phyloP scores from a whole-genome alignment of 352 stramenopile species.

The Phytophthora meadii region DNA sequence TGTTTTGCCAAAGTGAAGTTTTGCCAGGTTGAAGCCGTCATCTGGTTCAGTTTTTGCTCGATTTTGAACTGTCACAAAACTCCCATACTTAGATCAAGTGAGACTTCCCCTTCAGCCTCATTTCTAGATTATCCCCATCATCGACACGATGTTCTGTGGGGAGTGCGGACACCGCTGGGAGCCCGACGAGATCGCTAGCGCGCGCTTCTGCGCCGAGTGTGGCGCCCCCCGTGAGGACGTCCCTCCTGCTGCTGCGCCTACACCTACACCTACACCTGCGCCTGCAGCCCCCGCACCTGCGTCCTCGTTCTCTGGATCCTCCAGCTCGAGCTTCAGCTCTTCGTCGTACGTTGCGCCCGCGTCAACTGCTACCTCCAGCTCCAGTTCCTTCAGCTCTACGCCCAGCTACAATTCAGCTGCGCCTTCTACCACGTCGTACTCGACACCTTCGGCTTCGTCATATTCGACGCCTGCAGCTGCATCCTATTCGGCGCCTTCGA shows the following conservation, averaged over 20 bases:
- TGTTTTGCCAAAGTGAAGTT: slow-evolving; percentile 11
- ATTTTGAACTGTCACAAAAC: slow-evolving; percentile 17
- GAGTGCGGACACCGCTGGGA: slow-evolving; percentile 86
- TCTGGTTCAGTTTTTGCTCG: slow-evolving; percentile 12
- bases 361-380: slow-evolving; percentile 13
- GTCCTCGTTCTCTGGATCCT: slow-evolving; percentile 4
- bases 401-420: slow-evolving; percentile 25
- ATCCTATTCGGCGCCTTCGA: slow-evolving; percentile 18
- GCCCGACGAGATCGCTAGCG: slow-evolving; percentile 78
- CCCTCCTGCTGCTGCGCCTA: slow-evolving; percentile 15
- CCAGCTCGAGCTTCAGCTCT: slow-evolving; percentile 21
- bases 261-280: background rate
- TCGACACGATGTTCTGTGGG: slow-evolving; percentile 73
- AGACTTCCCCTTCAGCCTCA: slow-evolving; percentile 21
- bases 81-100: slow-evolving; percentile 27
- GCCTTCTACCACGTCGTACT: slow-evolving; percentile 13
- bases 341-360: slow-evolving; percentile 14
- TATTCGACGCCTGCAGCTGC: too few relatives aligned
- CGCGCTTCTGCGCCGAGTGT: slow-evolving; percentile 87
- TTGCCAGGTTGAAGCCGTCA: slow-evolving; percentile 26
- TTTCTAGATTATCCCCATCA: slow-evolving; percentile 28
- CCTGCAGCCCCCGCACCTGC: slow-evolving; percentile 4
- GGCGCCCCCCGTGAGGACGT: slow-evolving; percentile 74
- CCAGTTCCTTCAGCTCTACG: slow-evolving; percentile 11
- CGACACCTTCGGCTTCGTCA: slow-evolving; percentile 11